phyloP scores from a whole-genome alignment of 768 basidiomycete genomes.

The Hirschioporus abietinus region DNA sequence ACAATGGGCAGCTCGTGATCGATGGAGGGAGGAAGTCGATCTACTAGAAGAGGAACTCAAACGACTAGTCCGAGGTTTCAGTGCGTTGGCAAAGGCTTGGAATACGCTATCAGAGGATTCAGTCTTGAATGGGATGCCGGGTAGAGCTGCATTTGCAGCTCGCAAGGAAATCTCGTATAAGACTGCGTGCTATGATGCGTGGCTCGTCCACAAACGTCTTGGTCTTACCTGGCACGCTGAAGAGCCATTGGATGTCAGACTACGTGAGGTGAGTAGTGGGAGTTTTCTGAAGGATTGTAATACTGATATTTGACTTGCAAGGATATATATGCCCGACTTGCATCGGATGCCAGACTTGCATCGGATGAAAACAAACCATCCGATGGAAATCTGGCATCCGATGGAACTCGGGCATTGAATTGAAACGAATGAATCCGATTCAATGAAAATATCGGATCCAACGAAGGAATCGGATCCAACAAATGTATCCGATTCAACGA shows the following conservation, averaged over 20 bases:
- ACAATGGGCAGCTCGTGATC: neutral
- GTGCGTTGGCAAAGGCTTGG: neutral
- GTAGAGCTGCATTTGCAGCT: neutral
- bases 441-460: neutral
- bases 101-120: neutral
- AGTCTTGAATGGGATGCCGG: neutral
- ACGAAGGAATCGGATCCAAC: neutral
- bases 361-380: neutral
- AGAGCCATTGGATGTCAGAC: neutral
- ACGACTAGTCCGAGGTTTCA: neutral
- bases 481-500: neutral
- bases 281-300: neutral
- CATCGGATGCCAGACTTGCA: neutral
- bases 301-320: neutral
- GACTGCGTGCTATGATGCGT: neutral
- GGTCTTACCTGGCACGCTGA: neutral
- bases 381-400: neutral
- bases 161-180: neutral
- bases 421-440: neutral
- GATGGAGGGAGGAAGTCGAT: neutral
- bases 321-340: neutral
- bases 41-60: neutral
- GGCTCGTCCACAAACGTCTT: neutral
- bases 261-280: neutral
- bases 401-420: neutral